Evolutionary conservation across 2,329 filamentous ascomycete genomes (phyloP).

Genomic region (Aureobasidium sp.): DNA sequence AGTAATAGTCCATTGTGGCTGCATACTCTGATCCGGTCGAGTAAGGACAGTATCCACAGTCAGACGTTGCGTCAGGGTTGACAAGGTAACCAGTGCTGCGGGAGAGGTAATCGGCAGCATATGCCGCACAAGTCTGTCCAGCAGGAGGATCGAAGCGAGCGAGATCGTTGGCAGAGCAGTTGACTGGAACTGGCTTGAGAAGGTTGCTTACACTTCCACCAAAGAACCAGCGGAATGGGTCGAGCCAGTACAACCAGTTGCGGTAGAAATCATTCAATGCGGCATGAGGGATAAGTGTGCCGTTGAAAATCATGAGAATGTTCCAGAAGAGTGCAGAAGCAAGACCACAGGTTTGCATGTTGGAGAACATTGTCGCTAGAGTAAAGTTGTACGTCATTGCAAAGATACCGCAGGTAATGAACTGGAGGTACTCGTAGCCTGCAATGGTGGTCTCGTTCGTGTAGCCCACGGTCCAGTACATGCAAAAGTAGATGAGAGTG

Average conservation of each 20-base stretch:
- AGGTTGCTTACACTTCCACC: slow-evolving; percentile 36
- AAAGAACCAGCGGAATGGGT: slow-evolving; percentile 36
- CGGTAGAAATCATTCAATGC: slow-evolving; percentile 11
- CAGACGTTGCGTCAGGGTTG: slow-evolving; percentile 30
- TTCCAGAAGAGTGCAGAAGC: slow-evolving; percentile 13
- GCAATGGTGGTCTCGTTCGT: slow-evolving; percentile 50
- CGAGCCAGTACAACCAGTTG: slow-evolving; percentile 50
- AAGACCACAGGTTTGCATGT: slow-evolving; percentile 13
- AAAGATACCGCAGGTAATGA: not conserved
- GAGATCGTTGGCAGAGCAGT: slow-evolving; percentile 28
- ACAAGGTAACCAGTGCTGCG: slow-evolving; percentile 29
- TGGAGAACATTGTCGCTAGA: slow-evolving; percentile 1
- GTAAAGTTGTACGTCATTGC: not conserved
- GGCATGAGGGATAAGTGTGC: slow-evolving; percentile 7
- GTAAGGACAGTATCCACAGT: slow-evolving; percentile 14
- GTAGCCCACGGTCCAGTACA: slow-evolving; percentile 53
- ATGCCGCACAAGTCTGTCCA: slow-evolving; percentile 30
- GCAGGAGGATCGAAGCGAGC: slow-evolving; percentile 28
- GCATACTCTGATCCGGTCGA: slow-evolving; percentile 11
- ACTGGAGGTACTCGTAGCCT: slow-evolving; percentile 9
- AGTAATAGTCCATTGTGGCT: slow-evolving; percentile 7
- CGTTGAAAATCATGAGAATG: slow-evolving; percentile 12
- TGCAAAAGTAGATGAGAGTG: slow-evolving; percentile 52
- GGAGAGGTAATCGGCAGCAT: slow-evolving; percentile 31
- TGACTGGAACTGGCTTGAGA: slow-evolving; percentile 40